Percentiles rank a stretch among this genome's conserved stretches.
phyloP scores from a whole-genome alignment of 2,329 filamentous ascomycete species.

The Cryphonectria radicalis region DNA sequence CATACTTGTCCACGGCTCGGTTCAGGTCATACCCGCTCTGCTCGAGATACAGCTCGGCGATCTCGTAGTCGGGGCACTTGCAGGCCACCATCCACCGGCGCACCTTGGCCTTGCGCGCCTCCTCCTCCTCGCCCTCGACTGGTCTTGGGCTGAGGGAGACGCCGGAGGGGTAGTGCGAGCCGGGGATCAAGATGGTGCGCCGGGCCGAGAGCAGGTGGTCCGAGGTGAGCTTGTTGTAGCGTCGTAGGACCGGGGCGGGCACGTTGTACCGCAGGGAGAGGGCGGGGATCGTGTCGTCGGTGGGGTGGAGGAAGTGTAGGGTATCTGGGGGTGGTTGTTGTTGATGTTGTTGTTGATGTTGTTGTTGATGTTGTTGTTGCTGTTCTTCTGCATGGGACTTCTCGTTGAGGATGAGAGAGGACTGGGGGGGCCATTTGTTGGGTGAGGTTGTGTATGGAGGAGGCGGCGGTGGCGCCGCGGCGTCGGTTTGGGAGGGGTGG shows the following conservation, averaged over 20 bases:
- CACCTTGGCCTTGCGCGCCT: conserved; percentile 70
- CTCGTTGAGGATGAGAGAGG: not conserved
- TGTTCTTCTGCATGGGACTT: not conserved
- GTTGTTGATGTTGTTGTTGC: conserved; percentile 35
- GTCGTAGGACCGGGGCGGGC: conserved; percentile 64
- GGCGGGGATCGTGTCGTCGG: conserved; percentile 68
- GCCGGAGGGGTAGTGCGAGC: conserved; percentile 58
- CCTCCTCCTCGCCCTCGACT: conserved; percentile 75
- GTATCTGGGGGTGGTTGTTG: conserved; percentile 60
- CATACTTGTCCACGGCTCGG: conserved; percentile 64
- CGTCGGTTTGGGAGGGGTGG: not conserved
- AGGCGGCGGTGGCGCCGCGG: conserved; percentile 7
- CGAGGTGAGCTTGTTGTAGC: conserved; percentile 70
- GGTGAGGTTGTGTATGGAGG: conserved; percentile 33
- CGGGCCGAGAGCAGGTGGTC: conserved; percentile 74
- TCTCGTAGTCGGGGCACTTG: conserved; percentile 77
- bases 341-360: conserved; percentile 27
- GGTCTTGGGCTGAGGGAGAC: conserved; percentile 65
- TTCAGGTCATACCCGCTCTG: conserved; percentile 70
- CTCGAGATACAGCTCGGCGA: conserved; percentile 76
- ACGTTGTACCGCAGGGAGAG: conserved; percentile 75
- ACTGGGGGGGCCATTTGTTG: conserved; percentile 4
- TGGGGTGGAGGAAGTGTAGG: conserved; percentile 74
- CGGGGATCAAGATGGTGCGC: conserved; percentile 72
- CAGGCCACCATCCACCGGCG: conserved; percentile 79